phyloP scores from a whole-genome alignment of 148 eudicot genomes.

The Dysphania ambrosioides region DNA sequence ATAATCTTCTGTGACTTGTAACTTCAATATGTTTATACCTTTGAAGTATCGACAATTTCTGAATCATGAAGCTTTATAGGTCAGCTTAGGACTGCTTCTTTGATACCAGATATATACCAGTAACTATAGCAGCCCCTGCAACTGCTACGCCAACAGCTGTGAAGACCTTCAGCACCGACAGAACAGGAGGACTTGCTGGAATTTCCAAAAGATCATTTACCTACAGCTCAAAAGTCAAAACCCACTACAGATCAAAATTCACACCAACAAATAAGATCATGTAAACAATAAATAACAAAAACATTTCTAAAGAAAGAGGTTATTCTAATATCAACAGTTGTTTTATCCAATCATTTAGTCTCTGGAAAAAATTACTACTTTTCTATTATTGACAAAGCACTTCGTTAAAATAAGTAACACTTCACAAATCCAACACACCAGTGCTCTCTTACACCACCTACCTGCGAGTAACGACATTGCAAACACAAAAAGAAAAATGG shows the following conservation, averaged over 20 bases:
- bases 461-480: too few species aligned
- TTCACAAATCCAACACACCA: too few species aligned
- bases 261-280: background rate
- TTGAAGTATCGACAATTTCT: background rate
- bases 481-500: too few species aligned
- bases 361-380: too few species aligned
- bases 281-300: too few species aligned
- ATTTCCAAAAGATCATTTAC: conserved; percentile 46
- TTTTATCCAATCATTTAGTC: too few species aligned
- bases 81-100: conserved; percentile 47
- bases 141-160: conserved; percentile 64
- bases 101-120: conserved; percentile 64
- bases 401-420: too few species aligned
- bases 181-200: conserved; percentile 37
- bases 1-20: background rate
- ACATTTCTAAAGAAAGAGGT: too few species aligned
- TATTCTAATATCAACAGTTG: too few species aligned
- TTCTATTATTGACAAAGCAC: too few species aligned
- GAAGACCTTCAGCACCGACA: conserved; percentile 47
- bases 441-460: too few species aligned
- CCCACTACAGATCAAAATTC: background rate
- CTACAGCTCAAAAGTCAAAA: conserved; percentile 34
- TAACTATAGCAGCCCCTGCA: conserved; percentile 71
- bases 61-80: background rate
- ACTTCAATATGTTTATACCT: background rate